Conservation (phyloP, 169 alveolate species). For the Perkinsus marinus region DNA sequence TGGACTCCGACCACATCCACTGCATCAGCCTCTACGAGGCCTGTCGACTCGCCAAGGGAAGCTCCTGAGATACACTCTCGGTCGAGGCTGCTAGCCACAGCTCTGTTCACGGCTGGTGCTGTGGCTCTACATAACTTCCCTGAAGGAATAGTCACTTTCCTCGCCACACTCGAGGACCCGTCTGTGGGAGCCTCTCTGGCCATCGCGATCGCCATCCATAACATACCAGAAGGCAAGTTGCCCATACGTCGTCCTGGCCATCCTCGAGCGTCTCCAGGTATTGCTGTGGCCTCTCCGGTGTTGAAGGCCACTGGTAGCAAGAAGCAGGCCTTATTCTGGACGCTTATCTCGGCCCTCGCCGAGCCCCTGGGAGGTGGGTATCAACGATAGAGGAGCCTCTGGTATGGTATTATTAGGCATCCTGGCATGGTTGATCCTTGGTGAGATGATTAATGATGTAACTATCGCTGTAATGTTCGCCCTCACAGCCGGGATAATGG, state of each 20-base stretch:
- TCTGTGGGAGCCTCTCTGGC: conserved; percentile 3
- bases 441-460: not conserved
- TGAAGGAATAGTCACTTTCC: conserved; percentile 10
- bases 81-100: not conserved
- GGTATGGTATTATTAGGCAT: not conserved
- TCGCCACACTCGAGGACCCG: not conserved
- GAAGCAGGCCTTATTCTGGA: not conserved
- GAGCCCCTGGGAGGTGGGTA: not conserved
- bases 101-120: conserved; percentile 3
- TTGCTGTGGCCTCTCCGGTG: not conserved
- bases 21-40: not conserved
- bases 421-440: not conserved
- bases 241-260: not conserved
- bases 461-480: not conserved
- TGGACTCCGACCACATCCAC: too few relatives aligned
- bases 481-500: not conserved
- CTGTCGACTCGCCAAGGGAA: not conserved
- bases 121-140: conserved; percentile 12
- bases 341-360: not conserved
- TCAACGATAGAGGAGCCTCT: not conserved
- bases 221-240: conserved; percentile 10
- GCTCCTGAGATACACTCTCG: not conserved
- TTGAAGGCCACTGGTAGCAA: not conserved
- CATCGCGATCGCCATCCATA: conserved; percentile 13
- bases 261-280: not conserved